A percentile compares a stretch with the other conserved stretches of the same genome.
These are phyloP conservation scores for Ceratobasidium sp. DNA, from an alignment of 1,284 basidiomycete species.

Conservation along the genomic window DNA sequence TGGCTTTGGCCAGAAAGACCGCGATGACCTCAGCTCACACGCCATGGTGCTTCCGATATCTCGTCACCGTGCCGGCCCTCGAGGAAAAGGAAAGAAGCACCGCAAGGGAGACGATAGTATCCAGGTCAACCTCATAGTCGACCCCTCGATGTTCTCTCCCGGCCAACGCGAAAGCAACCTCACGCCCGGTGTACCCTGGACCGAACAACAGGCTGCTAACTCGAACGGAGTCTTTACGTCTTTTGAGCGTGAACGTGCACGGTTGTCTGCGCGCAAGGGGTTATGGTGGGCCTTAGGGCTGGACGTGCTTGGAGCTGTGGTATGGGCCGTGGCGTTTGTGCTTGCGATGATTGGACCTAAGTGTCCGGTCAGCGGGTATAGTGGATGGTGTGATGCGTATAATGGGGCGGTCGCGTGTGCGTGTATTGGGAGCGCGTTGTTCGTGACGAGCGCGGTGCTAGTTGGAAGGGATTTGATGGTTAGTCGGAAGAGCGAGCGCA, in stretches of 20 bases:
- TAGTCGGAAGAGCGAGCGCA: constrained; percentile 34
- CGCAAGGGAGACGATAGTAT: constrained; percentile 61
- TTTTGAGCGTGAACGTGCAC: constrained; percentile 73
- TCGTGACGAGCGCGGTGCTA: constrained; percentile 20
- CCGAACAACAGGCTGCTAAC: constrained; percentile 36
- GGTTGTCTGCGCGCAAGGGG: constrained; percentile 69
- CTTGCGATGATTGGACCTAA: constrained; percentile 71
- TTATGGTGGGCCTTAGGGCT: constrained; percentile 67
- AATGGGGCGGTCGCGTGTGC: constrained; percentile 74
- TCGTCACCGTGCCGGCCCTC: constrained; percentile 14
- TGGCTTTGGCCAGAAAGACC: constrained; percentile 58
- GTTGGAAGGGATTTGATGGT: constrained; percentile 36
- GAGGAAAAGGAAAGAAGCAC: constrained; percentile 48
- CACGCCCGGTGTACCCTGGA: constrained; percentile 40
- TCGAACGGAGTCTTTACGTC: constrained; percentile 69
- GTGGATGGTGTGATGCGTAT: constrained; percentile 79
- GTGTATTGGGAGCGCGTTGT: constrained; percentile 59
- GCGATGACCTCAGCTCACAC: constrained; percentile 62
- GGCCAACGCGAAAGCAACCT: constrained; percentile 21
- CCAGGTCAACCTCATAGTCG: constrained; percentile 79
- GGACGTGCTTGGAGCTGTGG: constrained; percentile 64
- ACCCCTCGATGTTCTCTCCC: constrained; percentile 68
- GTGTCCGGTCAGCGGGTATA: constrained; percentile 73
- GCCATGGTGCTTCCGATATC: constrained; percentile 72
- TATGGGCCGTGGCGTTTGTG: constrained; percentile 73